These are phyloP conservation scores for Dendrobium catenatum DNA, from an alignment of 106 monocot species.

Conservation along the genomic window DNA sequence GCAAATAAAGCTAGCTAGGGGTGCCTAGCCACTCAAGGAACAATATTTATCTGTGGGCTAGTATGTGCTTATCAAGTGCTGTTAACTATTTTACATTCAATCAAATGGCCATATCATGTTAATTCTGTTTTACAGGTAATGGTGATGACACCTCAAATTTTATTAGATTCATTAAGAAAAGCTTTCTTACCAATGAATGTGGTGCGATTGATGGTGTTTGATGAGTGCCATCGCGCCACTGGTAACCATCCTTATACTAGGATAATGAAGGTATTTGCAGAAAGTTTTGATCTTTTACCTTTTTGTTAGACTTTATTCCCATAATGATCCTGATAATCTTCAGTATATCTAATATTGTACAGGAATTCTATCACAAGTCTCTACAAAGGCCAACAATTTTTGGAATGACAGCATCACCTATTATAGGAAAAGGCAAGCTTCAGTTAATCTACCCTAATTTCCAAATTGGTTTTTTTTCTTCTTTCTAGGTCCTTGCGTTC, in stretches of 20 bases:
- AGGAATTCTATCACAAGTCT: conserved; percentile 84
- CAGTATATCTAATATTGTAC: conserved; percentile 8
- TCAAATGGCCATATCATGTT: background rate
- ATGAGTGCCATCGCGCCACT: conserved; percentile 83
- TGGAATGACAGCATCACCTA: conserved; percentile 88
- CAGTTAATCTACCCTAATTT: background rate
- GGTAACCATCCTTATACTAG: conserved; percentile 76
- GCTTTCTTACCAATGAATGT: conserved; percentile 53
- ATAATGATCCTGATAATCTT: background rate
- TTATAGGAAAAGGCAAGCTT: conserved; percentile 69
- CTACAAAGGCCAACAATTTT: conserved; percentile 53
- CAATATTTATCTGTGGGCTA: no score
- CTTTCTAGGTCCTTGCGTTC: background rate
- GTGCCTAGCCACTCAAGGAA: background rate
- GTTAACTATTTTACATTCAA: background rate
- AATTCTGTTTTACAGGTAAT: conserved; percentile 45
- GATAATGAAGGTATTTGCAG: conserved; percentile 70
- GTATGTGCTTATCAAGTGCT: background rate
- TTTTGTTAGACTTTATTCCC: background rate
- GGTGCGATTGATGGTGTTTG: conserved; percentile 63
- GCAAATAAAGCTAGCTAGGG: background rate
- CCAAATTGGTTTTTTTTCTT: background rate
- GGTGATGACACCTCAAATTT: conserved; percentile 91
- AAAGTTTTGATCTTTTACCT: background rate
- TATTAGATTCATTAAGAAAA: conserved; percentile 72